A percentile compares a stretch with the other conserved stretches of the same genome.
Conservation (phyloP, 2,329 filamentous ascomycete species). For the Talaromyces sp. region DNA sequence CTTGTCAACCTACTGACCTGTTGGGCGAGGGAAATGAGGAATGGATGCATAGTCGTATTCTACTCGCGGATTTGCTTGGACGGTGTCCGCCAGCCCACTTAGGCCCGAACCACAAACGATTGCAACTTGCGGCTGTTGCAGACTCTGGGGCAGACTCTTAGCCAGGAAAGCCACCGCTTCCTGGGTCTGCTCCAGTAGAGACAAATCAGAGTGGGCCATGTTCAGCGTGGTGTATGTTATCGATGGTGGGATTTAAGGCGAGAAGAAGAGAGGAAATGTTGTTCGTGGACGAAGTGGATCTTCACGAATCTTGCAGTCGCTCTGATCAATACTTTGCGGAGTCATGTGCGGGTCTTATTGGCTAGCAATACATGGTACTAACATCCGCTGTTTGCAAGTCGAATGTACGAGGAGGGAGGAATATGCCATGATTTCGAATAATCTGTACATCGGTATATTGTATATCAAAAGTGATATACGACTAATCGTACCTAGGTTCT, state of each 20-base stretch:
- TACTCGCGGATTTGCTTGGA: conserved; percentile 53
- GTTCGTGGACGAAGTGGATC: conserved; percentile 6
- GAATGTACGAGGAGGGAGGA: no score
- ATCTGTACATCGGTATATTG: no score
- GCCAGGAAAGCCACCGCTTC: conserved; percentile 57
- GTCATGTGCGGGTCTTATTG: conserved; percentile 12
- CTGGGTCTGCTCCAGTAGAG: conserved; percentile 34
- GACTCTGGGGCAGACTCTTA: conserved; percentile 50
- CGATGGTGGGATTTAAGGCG: background rate
- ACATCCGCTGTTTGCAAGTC: no score
- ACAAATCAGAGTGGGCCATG: conserved; percentile 19
- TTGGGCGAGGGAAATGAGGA: conserved; percentile 63
- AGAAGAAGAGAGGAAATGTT: background rate
- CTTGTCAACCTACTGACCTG: conserved; percentile 47
- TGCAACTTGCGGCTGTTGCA: conserved; percentile 60
- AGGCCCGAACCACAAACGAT: conserved; percentile 68
- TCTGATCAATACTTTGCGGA: conserved; percentile 18
- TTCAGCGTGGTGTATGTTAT: background rate
- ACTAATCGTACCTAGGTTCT: no score
- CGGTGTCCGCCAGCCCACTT: conserved; percentile 61
- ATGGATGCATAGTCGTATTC: conserved; percentile 62
- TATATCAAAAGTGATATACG: no score
- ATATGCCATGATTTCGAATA: no score
- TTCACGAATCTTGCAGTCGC: conserved; percentile 4
- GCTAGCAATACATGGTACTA: background rate